These are phyloP conservation scores for Dianthus caryophyllus DNA, from an alignment of 148 eudicot species.

Conservation along the genomic window DNA sequence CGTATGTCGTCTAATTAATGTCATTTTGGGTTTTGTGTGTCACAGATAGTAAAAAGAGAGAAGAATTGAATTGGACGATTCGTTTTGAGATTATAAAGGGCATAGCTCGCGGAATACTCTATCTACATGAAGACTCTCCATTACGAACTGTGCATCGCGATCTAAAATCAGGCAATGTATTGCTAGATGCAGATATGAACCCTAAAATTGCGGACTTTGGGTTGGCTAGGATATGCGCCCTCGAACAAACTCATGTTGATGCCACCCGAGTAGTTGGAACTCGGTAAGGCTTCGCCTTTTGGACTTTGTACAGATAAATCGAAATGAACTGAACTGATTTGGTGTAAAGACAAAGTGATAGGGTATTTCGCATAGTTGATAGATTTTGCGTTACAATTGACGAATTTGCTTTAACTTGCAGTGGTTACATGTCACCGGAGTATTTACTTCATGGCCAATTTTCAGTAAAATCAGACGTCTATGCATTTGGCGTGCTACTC, in stretches of 20 bases:
- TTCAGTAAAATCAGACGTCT: constrained; percentile 12
- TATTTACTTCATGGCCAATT: constrained; percentile 6
- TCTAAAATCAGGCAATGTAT: constrained; percentile 13
- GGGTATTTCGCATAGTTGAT: not conserved
- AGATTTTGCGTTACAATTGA: not conserved
- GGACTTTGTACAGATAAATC: not conserved
- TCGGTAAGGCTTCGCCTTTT: not conserved
- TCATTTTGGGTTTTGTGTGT: not conserved
- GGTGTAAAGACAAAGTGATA: too few species aligned
- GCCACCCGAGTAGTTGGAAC: constrained; percentile 5
- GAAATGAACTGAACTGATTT: too few species aligned
- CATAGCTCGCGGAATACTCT: constrained; percentile 9
- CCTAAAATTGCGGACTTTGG: constrained; percentile 19
- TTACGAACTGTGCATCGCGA: constrained; percentile 14
- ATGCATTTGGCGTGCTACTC: constrained; percentile 16
- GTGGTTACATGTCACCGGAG: constrained; percentile 22
- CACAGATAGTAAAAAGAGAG: not conserved
- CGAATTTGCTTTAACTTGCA: not conserved
- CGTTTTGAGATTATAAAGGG: constrained; percentile 12
- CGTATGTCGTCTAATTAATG: too few species aligned
- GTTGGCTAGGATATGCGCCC: constrained; percentile 9
- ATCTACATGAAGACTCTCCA: constrained; percentile 19
- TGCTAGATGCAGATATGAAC: constrained; percentile 14
- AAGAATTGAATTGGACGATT: not conserved
- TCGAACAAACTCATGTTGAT: constrained; percentile 11